Evolutionary conservation across 2,329 filamentous ascomycete species (phyloP).

Genomic region (Aspergillus ochraceus): DNA sequence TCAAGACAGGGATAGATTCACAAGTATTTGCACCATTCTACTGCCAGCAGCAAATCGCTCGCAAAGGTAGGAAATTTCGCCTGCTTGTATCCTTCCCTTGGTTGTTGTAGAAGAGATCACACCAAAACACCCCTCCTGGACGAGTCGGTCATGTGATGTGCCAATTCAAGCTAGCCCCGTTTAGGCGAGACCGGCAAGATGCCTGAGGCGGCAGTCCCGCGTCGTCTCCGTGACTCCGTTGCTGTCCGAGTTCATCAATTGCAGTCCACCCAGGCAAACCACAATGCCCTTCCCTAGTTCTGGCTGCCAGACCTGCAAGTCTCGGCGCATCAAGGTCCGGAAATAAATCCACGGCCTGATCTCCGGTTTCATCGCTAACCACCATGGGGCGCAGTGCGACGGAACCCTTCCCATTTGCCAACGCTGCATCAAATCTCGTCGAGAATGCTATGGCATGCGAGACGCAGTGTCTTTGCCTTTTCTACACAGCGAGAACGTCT

Average conservation of each 20-base stretch:
- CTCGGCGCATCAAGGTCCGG: neutral
- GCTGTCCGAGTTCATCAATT: no score
- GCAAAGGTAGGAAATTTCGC: no score
- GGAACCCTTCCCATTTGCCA: neutral
- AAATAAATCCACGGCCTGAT: neutral
- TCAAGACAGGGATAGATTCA: no score
- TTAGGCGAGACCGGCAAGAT: neutral
- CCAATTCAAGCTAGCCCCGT: no score
- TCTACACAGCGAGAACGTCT: neutral
- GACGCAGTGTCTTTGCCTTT: neutral
- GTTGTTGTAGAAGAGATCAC: no score
- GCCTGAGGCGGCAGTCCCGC: neutral
- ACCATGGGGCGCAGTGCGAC: neutral
- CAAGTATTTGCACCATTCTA: no score
- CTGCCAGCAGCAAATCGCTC: no score
- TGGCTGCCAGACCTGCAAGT: neutral
- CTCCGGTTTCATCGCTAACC: neutral
- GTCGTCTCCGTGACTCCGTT: no score
- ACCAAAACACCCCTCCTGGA: no score
- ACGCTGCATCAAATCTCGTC: neutral
- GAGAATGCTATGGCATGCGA: neutral
- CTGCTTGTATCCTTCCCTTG: no score
- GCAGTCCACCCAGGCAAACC: no score
- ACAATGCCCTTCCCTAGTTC: neutral
- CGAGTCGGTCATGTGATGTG: no score